Evolutionary conservation across 2,329 filamentous ascomycete genomes (phyloP).

Genomic region (Falciphora oryzae): DNA sequence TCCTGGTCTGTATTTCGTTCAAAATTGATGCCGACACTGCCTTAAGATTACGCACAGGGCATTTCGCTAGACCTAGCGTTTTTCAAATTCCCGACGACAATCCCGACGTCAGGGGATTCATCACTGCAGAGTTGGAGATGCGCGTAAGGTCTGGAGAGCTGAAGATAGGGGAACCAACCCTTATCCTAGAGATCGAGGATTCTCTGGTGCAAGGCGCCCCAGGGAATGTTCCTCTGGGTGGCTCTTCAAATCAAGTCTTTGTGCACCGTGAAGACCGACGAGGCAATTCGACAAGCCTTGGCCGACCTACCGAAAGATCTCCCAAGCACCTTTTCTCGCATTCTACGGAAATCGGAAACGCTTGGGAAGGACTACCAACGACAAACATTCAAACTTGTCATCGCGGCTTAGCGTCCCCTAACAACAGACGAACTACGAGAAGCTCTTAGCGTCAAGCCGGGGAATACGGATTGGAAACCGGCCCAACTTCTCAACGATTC

Average conservation of each 20-base stretch:
- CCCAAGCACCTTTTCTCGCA: constrained; percentile 25
- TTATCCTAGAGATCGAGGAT: constrained; percentile 18
- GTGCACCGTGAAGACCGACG: constrained; percentile 29
- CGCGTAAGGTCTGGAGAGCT: constrained; percentile 13
- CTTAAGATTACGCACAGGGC: constrained; percentile 1
- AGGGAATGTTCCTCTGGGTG: constrained; percentile 35
- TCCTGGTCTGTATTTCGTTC: constrained; percentile 13
- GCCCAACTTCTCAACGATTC: constrained; percentile 20
- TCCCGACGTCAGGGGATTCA: constrained; percentile 20
- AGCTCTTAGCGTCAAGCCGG: constrained; percentile 30
- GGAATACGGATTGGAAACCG: constrained; percentile 22
- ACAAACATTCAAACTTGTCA: constrained; percentile 26
- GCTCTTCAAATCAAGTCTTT: constrained; percentile 28
- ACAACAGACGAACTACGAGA: constrained; percentile 30
- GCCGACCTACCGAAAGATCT: constrained; percentile 25
- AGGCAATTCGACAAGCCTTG: constrained; percentile 27
- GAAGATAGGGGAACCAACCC: constrained; percentile 12
- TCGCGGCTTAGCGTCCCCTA: constrained; percentile 24
- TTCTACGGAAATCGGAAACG: constrained; percentile 20
- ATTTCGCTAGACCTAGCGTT: constrained; percentile 5
- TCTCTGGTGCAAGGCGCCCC: constrained; percentile 20
- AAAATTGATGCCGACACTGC: constrained; percentile 10
- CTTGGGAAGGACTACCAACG: constrained; percentile 19
- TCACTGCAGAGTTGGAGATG: constrained; percentile 14
- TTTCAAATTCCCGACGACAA: constrained; percentile 18